Percentiles rank a stretch among this genome's conserved stretches.
These are phyloP conservation scores for Gigaspora rosea DNA, from an alignment of 192 early-diverging fungal species.

Conservation along the genomic window DNA sequence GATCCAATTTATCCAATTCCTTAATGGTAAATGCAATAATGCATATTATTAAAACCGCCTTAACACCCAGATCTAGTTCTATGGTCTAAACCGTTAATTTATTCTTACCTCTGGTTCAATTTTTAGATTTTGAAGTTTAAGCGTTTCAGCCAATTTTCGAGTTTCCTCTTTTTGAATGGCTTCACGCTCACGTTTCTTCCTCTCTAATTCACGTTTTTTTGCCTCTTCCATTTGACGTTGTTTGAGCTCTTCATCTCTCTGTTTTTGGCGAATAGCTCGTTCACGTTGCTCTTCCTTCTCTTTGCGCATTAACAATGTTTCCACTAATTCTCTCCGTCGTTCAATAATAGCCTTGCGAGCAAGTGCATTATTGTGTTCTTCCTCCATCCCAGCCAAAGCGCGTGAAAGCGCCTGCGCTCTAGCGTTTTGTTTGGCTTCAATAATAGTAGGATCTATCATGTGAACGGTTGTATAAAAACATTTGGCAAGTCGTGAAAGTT, in stretches of 20 bases:
- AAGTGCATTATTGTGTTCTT: constrained; percentile 78
- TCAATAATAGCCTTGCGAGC: constrained; percentile 89
- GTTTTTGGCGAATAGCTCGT: constrained; percentile 65
- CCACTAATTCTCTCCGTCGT: constrained; percentile 74
- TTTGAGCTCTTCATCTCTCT: constrained; percentile 83
- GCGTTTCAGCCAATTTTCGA: constrained; percentile 77
- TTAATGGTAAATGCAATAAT: constrained; percentile 37
- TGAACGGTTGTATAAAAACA: constrained; percentile 83
- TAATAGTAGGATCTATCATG: constrained; percentile 78
- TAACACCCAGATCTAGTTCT: background rate
- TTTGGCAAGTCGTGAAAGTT: constrained; percentile 84
- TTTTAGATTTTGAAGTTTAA: constrained; percentile 60
- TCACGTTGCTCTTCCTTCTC: constrained; percentile 87
- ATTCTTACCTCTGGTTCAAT: constrained; percentile 16
- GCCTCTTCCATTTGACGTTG: constrained; percentile 82
- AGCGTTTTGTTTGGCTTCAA: constrained; percentile 64
- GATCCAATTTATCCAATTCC: constrained; percentile 84
- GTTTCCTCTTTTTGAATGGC: constrained; percentile 84
- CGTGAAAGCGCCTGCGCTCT: constrained; percentile 68
- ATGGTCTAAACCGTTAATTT: background rate
- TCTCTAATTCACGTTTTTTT: constrained; percentile 80
- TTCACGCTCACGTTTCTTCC: constrained; percentile 70
- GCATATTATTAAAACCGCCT: background rate
- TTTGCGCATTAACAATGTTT: constrained; percentile 70
- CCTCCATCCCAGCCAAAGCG: constrained; percentile 73